phyloP scores from a whole-genome alignment of 2,329 filamentous ascomycete species.

The Fonsecaea nubica region DNA sequence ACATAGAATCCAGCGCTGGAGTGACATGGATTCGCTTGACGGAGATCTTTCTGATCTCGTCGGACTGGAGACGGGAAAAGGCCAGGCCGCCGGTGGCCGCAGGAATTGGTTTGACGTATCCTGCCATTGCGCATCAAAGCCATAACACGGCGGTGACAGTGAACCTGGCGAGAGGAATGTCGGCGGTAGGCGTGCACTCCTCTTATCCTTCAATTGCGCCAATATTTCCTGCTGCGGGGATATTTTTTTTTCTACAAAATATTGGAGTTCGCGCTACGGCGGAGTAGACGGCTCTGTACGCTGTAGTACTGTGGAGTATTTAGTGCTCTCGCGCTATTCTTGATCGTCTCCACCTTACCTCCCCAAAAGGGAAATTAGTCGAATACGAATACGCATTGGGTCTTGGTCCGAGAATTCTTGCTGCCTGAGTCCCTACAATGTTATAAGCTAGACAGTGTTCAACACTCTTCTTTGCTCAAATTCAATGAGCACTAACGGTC shows the following conservation, averaged over 20 bases:
- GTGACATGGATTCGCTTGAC: constrained; percentile 94
- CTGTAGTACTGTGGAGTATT: neutral
- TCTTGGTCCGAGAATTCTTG: constrained; percentile 13
- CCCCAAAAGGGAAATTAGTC: neutral
- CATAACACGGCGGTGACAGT: constrained; percentile 20
- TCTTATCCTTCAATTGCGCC: neutral
- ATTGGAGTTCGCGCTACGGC: neutral
- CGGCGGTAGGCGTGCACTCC: neutral
- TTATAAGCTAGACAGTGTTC: neutral
- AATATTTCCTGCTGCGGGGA: constrained; percentile 18
- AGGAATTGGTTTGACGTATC: constrained; percentile 73
- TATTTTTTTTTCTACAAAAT: constrained; percentile 19
- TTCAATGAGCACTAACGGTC: neutral
- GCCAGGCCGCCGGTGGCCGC: constrained; percentile 86
- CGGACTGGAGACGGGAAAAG: constrained; percentile 81
- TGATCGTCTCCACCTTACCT: neutral
- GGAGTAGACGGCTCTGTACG: neutral
- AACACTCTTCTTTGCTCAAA: neutral
- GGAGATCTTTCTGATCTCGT: constrained; percentile 86
- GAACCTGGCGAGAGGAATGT: neutral
- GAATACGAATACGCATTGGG: neutral
- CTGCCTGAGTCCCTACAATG: constrained; percentile 8
- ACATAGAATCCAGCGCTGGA: constrained; percentile 88
- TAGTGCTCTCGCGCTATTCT: neutral
- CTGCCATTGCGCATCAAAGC: constrained; percentile 48